Percentiles rank a stretch among this genome's conserved stretches.
These are phyloP conservation scores for Petunia secreta DNA, from an alignment of 257 asterid genomes.

Conservation along the genomic window DNA sequence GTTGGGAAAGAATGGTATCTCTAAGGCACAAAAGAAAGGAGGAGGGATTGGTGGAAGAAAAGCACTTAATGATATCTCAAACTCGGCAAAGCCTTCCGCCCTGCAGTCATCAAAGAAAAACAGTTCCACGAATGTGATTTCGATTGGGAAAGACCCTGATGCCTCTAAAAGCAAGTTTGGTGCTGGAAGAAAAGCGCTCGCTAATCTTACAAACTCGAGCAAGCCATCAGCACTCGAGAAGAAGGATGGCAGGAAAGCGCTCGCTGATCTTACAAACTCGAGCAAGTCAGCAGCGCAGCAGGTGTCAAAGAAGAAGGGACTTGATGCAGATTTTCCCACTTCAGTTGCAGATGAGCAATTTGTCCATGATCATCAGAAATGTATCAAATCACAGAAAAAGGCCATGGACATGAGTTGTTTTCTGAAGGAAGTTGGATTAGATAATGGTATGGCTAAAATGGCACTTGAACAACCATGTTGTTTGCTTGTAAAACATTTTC, in stretches of 20 bases:
- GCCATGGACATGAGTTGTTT: constrained; percentile 54
- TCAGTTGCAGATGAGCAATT: constrained; percentile 58
- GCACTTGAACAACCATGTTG: not conserved
- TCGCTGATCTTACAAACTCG: no score
- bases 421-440: constrained; percentile 70
- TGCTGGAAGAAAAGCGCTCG: constrained; percentile 64
- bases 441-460: constrained; percentile 43
- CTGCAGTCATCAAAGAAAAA: constrained; percentile 52
- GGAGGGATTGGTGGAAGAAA: constrained; percentile 60
- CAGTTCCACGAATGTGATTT: constrained; percentile 42
- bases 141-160: constrained; percentile 53
- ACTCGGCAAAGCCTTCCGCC: constrained; percentile 62
- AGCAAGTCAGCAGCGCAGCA: constrained; percentile 22
- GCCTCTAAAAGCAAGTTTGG: constrained; percentile 28
- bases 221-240: constrained; percentile 41
- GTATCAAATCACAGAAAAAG: constrained; percentile 63
- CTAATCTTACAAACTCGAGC: constrained; percentile 75
- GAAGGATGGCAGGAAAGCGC: no score
- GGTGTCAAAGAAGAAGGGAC: constrained; percentile 36
- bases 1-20: constrained; percentile 43
- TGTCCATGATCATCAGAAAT: constrained; percentile 77
- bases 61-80: constrained; percentile 88
- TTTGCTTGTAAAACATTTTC: not conserved
- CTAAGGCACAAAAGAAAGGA: constrained; percentile 56
- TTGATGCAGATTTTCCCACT: constrained; percentile 40